Base-by-base conservation (phyloP, 345 rosid genomes). In the Eucalyptus pumila region DNA sequence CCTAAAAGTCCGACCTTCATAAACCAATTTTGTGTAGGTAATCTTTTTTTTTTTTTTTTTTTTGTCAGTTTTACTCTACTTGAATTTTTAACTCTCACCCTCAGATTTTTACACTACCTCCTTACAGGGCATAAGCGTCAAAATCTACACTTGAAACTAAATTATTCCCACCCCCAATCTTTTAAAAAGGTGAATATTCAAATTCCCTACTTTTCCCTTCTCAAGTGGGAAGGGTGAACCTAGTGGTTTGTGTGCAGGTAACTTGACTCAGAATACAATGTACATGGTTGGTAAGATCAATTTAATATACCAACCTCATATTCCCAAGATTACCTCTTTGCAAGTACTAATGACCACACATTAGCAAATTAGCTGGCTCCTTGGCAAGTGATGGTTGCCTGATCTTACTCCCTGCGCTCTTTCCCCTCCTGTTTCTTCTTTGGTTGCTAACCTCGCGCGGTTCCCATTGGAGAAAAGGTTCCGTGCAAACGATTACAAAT, bases 111-210 rank as follows among this genome's bases (percentile, higher is more conserved):
- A 3, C 2, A 9, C 58, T 19, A 8, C 5, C 2, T 19, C 9
- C 2, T 52, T 52, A 21, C 2, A 21, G 0, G 10, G 0, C 26
- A 21, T 21, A 26, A 52, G 58, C 8, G 2, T 52, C 11, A 52
- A 52, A 21, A 52, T 2, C 24, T 2, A 21, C 2, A 52, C 26
- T 52, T 19, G 2, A 52, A 52, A 52, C 5, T 4, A 52, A 52
- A 52, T 52, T 21, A 8, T 8, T 52, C 26, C 2, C 58, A 52
- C 5, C 5, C 24, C 5, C 9, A 19, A 52, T 52, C 24, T 19
- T 9, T 19, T 52, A 52, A 52, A 8, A 17, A 52, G 0, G 11
- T 52, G 24, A 19, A 52, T 4, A 19, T 19, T 52, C 1, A 0
- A 52, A 52, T 8, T 52, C 2, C 10, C 1, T 4, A 19, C 58